These are phyloP conservation scores for Gyromitra esculenta DNA, from an alignment of 2,329 filamentous ascomycete species.

Conservation along the genomic window DNA sequence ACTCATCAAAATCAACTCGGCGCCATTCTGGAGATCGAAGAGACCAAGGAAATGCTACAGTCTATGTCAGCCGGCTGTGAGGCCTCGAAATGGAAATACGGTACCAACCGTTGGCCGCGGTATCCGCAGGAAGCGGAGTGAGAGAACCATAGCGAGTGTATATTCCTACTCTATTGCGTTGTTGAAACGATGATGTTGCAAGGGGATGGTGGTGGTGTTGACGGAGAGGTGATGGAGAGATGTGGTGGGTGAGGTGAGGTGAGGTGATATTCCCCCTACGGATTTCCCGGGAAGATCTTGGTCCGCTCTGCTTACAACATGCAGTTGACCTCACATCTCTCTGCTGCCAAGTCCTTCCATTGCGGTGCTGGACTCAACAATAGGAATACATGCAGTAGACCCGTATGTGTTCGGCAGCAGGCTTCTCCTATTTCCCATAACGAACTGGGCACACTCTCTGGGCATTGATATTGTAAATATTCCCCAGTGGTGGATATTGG, in stretches of 20 bases:
- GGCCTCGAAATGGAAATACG: neutral
- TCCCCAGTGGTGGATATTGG: too few relatives aligned
- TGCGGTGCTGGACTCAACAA: too few relatives aligned
- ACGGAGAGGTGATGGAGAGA: neutral
- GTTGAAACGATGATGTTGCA: neutral
- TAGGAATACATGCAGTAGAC: too few relatives aligned
- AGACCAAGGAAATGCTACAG: conserved; percentile 81
- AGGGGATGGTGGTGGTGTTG: neutral
- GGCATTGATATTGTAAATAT: too few relatives aligned
- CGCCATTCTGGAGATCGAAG: conserved; percentile 85
- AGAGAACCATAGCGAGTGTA: conserved; percentile 34
- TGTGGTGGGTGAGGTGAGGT: neutral
- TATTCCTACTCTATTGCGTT: conserved; percentile 12
- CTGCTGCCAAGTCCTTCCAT: neutral
- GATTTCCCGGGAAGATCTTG: conserved; percentile 9
- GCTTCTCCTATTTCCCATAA: too few relatives aligned
- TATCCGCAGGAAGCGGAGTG: conserved; percentile 47
- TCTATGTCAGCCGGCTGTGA: neutral
- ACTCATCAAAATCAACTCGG: conserved; percentile 82
- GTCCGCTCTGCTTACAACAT: conserved; percentile 26
- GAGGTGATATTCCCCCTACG: neutral
- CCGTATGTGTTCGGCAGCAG: too few relatives aligned
- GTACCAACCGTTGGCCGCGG: conserved; percentile 49
- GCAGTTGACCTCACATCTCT: conserved; percentile 18
- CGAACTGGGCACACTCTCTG: too few relatives aligned